phyloP scores from a whole-genome alignment of 1,139 yeast genomes.

The Pichia sp. region DNA sequence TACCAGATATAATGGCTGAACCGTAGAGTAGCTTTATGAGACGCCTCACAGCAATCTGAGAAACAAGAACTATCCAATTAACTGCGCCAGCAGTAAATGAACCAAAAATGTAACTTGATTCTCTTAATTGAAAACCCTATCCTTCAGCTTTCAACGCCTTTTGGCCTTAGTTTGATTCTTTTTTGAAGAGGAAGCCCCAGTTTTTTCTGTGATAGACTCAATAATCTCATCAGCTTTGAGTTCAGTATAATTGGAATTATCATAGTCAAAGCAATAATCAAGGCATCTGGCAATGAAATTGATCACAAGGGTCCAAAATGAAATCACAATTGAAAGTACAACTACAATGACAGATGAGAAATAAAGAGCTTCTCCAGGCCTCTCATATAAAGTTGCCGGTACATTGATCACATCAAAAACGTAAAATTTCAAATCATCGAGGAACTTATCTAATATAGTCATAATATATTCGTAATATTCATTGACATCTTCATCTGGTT shows the following conservation, averaged over 20 bases:
- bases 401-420: constrained; percentile 31
- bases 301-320: constrained; percentile 31
- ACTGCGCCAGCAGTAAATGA: no score
- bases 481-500: constrained; percentile 13
- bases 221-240: background rate
- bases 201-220: constrained; percentile 14
- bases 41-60: no score
- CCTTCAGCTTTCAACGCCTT: constrained; percentile 19
- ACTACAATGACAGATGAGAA: constrained; percentile 37
- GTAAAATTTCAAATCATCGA: constrained; percentile 19
- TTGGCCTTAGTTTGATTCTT: constrained; percentile 27
- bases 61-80: no score
- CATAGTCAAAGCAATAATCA: constrained; percentile 2
- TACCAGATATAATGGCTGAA: no score
- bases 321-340: constrained; percentile 34
- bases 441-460: constrained; percentile 15
- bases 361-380: constrained; percentile 42
- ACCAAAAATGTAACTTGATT: no score
- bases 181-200: constrained; percentile 22
- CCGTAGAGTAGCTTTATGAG: no score
- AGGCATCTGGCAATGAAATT: constrained; percentile 20
- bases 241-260: constrained; percentile 1
- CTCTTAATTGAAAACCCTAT: no score
- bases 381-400: constrained; percentile 35
- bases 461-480: constrained; percentile 17